Conservation (phyloP, 2,329 filamentous ascomycete genomes). For the Trichothecium sympodiale region DNA sequence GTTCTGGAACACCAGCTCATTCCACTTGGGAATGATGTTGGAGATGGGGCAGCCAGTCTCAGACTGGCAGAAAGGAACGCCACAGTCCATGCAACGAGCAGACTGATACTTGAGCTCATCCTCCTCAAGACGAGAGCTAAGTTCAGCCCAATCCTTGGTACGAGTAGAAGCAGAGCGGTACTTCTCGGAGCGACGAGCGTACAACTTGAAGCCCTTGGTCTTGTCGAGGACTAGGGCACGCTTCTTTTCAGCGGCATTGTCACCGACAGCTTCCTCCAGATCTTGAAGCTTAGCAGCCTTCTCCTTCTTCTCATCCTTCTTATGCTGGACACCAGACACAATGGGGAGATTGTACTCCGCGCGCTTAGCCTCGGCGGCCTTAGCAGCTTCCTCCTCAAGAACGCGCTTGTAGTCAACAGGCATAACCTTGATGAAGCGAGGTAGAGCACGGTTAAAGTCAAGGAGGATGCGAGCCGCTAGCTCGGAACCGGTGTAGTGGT, state of each 20-base stretch:
- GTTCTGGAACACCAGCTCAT: constrained; percentile 63
- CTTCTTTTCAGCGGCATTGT: constrained; percentile 80
- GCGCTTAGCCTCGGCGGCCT: constrained; percentile 76
- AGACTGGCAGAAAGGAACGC: constrained; percentile 96
- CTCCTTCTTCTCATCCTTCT: constrained; percentile 51
- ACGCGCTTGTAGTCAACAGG: constrained; percentile 96
- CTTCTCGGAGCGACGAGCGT: constrained; percentile 84
- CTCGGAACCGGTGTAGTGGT: constrained; percentile 96
- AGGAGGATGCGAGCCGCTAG: constrained; percentile 83
- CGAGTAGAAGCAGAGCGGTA: constrained; percentile 77
- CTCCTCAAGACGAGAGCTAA: constrained; percentile 77
- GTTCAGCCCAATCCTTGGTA: constrained; percentile 87
- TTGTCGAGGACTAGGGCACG: constrained; percentile 91
- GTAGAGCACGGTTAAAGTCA: constrained; percentile 88
- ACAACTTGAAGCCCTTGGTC: constrained; percentile 96
- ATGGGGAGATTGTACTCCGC: constrained; percentile 72
- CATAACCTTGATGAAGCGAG: constrained; percentile 85
- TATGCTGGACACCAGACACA: constrained; percentile 53
- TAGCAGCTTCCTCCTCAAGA: constrained; percentile 72
- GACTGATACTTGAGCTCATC: constrained; percentile 96
- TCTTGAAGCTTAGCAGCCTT: constrained; percentile 65
- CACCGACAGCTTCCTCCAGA: constrained; percentile 83
- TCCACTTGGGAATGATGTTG: constrained; percentile 98
- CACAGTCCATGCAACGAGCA: constrained; percentile 96
- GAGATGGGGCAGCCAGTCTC: constrained; percentile 92